These are phyloP conservation scores for Biscogniauxia sp. DNA, from an alignment of 2,329 filamentous ascomycete species.

Conservation along the genomic window DNA sequence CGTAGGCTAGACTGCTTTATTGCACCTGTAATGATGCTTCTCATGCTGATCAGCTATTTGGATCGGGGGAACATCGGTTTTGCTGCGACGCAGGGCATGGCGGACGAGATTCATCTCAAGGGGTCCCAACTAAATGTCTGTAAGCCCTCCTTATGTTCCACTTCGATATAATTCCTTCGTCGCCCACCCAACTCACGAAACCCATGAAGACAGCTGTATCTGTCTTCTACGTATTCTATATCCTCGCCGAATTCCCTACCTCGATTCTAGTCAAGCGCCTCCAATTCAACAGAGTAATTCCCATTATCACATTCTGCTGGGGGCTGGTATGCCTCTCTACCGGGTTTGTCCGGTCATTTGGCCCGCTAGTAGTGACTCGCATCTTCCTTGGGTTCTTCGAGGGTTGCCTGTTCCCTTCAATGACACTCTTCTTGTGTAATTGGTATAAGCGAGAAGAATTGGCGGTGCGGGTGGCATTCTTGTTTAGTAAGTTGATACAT, in stretches of 20 bases:
- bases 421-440: conserved; percentile 28
- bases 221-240: conserved; percentile 27
- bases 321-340: conserved; percentile 29
- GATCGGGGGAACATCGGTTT: conserved; percentile 29
- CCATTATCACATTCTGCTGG: conserved; percentile 23
- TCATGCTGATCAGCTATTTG: conserved; percentile 24
- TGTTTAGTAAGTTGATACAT: conserved; percentile 19
- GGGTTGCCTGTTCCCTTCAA: conserved; percentile 31
- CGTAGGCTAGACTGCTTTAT: conserved; percentile 18
- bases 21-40: conserved; percentile 16
- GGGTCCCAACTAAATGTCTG: conserved; percentile 20
- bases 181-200: not conserved
- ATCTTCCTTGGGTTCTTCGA: conserved; percentile 30
- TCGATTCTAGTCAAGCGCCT: conserved; percentile 26
- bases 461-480: conserved; percentile 25
- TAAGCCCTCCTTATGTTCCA: not conserved
- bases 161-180: not conserved
- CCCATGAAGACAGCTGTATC: conserved; percentile 22
- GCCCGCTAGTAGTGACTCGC: conserved; percentile 24
- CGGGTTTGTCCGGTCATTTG: conserved; percentile 27
- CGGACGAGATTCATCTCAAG: conserved; percentile 18
- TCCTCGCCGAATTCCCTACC: conserved; percentile 26
- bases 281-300: conserved; percentile 26
- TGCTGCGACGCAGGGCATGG: conserved; percentile 27
- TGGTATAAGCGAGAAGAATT: conserved; percentile 34